Evolutionary conservation across 768 basidiomycete species (phyloP), one percentile per base, ranked within the genome.

Genomic region (Rhizopogon vesiculosus): DNA sequence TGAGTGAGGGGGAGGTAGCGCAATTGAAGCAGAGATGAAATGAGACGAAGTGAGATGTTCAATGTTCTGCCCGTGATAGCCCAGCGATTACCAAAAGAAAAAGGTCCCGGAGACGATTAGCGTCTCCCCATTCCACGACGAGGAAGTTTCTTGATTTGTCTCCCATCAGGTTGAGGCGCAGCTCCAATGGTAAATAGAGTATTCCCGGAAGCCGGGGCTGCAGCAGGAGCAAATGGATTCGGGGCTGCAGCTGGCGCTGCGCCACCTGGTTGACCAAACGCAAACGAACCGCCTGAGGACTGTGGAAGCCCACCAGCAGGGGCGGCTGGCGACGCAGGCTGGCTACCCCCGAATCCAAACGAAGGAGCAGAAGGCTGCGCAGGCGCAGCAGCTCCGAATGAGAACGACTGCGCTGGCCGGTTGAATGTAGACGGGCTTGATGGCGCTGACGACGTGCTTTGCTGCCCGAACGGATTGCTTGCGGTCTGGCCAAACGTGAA

Each of bases 161-260:
- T 74, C 18, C 60, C 64, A 52, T 66, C 53, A 60, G 71, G 41
- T 4, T 75, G 69, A 25, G 77, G 61, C 2, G 80, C 76, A 45
- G 84, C 74, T 31, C 84, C 85, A 52, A 86, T 85, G 12, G 83
- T 86, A 62, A 86, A 86, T 38, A 86, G 57, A 3, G 70, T 61
- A 51, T 57, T 66, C 7, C 71, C 69, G 33, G 25, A 52, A 2
- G 76, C 64, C 13, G 72, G 70, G 38, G 67, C n/a, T 9, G 74
- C 65, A 2, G 64, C 7, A 5, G 72, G 71, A 62, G 74, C 72
- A 58, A 84, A 85, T 8, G 78, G 76, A 39, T 76, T 76, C 5
- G 76, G 66, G 29, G 76, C 72, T 43, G 65, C 67, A 38, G 76
- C 63, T n/a, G 74, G 62, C 35, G 76, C 72, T 51, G 70, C 66